A percentile compares a stretch with the other conserved stretches of the same genome.
Conservation (phyloP, 495 filamentous ascomycete species). For the Cenococcum geophilum region DNA sequence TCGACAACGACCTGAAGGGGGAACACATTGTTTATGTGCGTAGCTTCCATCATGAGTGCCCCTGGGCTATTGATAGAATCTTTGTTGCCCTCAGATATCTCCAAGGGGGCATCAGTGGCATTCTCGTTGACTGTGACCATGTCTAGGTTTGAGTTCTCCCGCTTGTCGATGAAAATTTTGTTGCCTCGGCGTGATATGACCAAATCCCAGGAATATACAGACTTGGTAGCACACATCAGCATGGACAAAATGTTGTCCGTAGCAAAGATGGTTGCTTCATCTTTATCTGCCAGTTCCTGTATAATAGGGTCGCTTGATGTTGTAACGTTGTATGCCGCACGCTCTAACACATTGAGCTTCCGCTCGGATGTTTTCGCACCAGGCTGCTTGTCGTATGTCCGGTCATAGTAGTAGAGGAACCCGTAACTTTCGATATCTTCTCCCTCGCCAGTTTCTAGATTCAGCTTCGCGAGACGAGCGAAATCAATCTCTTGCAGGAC, state of each 20-base stretch:
- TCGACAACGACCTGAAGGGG: constrained; percentile 88
- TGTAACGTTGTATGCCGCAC: constrained; percentile 95
- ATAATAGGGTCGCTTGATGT: constrained; percentile 93
- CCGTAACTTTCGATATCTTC: constrained; percentile 94
- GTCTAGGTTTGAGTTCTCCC: constrained; percentile 85
- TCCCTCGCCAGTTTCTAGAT: constrained; percentile 86
- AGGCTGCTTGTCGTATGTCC: constrained; percentile 83
- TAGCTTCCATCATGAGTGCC: constrained; percentile 90
- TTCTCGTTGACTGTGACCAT: constrained; percentile 99
- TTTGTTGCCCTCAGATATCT: constrained; percentile 86
- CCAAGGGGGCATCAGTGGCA: constrained; percentile 89
- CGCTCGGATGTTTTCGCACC: constrained; percentile 76
- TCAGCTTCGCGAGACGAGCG: constrained; percentile 87
- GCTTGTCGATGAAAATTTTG: constrained; percentile 98
- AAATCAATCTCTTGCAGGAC: constrained; percentile 98
- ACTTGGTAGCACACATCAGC: constrained; percentile 96
- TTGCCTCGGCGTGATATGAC: constrained; percentile 83
- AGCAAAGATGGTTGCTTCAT: constrained; percentile 94
- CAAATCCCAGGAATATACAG: constrained; percentile 96
- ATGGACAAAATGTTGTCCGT: constrained; percentile 95
- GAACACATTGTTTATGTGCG: constrained; percentile 99
- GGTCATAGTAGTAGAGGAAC: constrained; percentile 96
- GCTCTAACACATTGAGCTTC: constrained; percentile 79
- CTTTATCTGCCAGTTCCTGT: constrained; percentile 92
- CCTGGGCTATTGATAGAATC: constrained; percentile 86